Evolutionary conservation across 352 stramenopile genomes (phyloP), one percentile per base, ranked within the genome.

Genomic region (Pythium rhizo-oryzae): DNA sequence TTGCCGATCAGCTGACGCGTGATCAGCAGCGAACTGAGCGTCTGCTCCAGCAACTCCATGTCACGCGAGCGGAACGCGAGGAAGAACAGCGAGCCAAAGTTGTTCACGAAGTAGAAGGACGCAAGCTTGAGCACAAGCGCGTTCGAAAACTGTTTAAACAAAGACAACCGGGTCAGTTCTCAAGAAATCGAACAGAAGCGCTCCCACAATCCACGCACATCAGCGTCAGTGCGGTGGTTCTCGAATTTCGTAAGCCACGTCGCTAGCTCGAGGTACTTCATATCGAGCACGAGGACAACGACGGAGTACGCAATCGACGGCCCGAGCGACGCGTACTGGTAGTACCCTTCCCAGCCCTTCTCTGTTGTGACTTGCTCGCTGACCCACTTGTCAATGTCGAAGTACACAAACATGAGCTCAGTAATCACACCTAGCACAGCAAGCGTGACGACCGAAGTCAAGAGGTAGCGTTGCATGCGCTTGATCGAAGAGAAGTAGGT

Each of bases 71-170:
- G 86, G 69, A 98, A 99, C 11, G 93, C 92, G 66, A 99, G 90
- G 76, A 98, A 99, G 74, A 99, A 98, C 1, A 99, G 80, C 64
- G 92, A 97, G 5, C 92, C 91, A 71, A 99, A 99, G 82, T 99
- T 98, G 82, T 98, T 99, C 23, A 99, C 91, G 67, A 99, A 99
- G 70, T 98, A 96, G 74, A 99, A 99, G 46, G 97, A 89, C 65
- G 98, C 98, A 7, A 99, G 87, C 84, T 99, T 99, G 56, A 98
- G 88, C 67, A 99, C 98, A 39, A 99, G 90, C 0, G 89, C 86
- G 41, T 97, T 97, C 11, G 87, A 79, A 78, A 97, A 97, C 84
- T 94, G 65, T 49, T 8, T 5, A 35, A 8, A 23, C 6, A 39
- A 37, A 52, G 25, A 41, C 35, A 41, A 41, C 12, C 12, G 13